phyloP scores from a whole-genome alignment of 495 filamentous ascomycete species.

The Corynascus novoguineensis region DNA sequence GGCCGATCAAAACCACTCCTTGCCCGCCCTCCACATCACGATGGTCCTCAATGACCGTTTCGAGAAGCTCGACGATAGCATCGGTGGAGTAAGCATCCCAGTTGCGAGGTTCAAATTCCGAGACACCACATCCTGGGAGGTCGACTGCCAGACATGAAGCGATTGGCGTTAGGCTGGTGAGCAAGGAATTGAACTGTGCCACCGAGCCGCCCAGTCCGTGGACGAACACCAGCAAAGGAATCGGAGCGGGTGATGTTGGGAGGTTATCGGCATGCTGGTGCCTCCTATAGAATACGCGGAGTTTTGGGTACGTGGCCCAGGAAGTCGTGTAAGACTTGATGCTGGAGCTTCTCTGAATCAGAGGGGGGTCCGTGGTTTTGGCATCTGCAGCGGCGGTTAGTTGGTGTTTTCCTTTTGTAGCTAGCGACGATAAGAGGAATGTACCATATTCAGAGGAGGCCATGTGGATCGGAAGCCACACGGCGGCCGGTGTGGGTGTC shows the following conservation, averaged over 20 bases:
- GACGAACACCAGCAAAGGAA: slow-evolving; percentile 85
- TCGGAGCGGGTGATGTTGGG: slow-evolving; percentile 59
- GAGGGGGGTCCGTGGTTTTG: slow-evolving; percentile 59
- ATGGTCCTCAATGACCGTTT: slow-evolving; percentile 64
- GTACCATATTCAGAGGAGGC: slow-evolving; percentile 8
- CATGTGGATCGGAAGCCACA: slow-evolving; percentile 5
- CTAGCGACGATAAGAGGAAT: not conserved
- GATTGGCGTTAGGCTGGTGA: slow-evolving; percentile 75
- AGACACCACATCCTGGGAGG: slow-evolving; percentile 81
- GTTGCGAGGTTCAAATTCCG: slow-evolving; percentile 58
- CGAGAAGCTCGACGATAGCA: slow-evolving; percentile 68
- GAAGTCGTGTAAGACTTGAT: slow-evolving; percentile 66
- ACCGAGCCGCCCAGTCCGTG: slow-evolving; percentile 88
- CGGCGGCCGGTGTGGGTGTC: not conserved
- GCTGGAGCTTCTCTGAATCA: slow-evolving; percentile 71
- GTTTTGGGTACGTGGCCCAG: slow-evolving; percentile 62
- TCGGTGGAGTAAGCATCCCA: slow-evolving; percentile 80
- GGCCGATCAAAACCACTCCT: slow-evolving; percentile 72
- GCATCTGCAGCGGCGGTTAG: slow-evolving; percentile 19
- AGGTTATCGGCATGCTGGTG: slow-evolving; percentile 78
- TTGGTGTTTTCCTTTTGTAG: not conserved
- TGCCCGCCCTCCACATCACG: slow-evolving; percentile 61
- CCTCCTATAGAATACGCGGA: slow-evolving; percentile 77
- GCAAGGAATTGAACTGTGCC: slow-evolving; percentile 77
- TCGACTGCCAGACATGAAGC: slow-evolving; percentile 89